phyloP scores from a whole-genome alignment of 78 protist species.

The Planoprotostelium fungivorum region DNA sequence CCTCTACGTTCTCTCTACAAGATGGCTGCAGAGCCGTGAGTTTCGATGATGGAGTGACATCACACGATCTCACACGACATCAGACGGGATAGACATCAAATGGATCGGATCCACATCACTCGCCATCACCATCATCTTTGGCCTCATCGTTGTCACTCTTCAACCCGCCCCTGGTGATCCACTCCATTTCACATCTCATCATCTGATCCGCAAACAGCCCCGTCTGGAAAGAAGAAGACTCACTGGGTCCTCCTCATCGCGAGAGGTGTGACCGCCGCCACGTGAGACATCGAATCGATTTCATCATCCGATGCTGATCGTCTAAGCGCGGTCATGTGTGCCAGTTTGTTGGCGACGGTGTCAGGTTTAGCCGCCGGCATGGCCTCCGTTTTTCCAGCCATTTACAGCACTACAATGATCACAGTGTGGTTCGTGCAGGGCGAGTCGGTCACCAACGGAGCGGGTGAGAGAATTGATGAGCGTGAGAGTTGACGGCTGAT shows the following conservation, averaged over 20 bases:
- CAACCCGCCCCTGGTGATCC: neutral
- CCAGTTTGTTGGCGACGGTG: neutral
- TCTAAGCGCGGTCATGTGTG: neutral
- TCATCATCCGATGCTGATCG: neutral
- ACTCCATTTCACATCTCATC: neutral
- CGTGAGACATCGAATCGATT: neutral
- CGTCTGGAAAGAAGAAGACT: neutral
- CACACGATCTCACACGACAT: neutral
- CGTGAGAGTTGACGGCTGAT: neutral
- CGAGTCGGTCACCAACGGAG: neutral
- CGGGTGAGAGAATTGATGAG: neutral
- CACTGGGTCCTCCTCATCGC: neutral
- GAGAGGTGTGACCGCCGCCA: neutral
- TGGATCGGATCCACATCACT: neutral
- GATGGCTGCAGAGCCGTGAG: neutral
- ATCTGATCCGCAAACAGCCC: neutral
- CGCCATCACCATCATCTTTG: neutral
- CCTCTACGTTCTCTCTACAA: neutral
- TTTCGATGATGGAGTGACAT: neutral
- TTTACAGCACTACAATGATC: neutral
- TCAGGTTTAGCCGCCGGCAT: neutral
- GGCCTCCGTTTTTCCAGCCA: neutral
- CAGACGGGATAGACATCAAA: neutral
- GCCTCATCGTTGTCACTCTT: neutral
- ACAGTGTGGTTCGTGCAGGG: neutral